Evolutionary conservation across 768 basidiomycete species (phyloP).

Genomic region (Ramaria sp.): DNA sequence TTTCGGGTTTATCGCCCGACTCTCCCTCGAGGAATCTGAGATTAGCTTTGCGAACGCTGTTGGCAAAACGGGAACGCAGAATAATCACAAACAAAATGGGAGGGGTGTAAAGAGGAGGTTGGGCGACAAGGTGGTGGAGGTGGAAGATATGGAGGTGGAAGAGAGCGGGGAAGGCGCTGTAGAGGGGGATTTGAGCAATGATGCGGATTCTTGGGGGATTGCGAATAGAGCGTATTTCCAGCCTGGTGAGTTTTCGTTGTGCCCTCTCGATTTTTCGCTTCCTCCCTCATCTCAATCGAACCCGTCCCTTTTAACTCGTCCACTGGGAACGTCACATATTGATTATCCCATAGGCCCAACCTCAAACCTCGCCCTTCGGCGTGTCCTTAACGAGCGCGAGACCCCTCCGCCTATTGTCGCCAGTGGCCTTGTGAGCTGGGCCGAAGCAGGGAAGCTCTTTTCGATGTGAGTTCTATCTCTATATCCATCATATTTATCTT

Average conservation of each 20-base stretch:
- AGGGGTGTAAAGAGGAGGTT: too few relatives aligned
- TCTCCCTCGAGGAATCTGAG: not conserved
- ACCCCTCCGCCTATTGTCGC: conserved; percentile 75
- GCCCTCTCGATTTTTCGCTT: not conserved
- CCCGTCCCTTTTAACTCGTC: not conserved
- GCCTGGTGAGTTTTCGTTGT: conserved; percentile 43
- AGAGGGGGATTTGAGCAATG: not conserved
- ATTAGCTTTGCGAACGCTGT: too few relatives aligned
- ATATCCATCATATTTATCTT: not conserved
- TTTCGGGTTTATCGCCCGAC: not conserved
- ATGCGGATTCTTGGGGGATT: conserved; percentile 31
- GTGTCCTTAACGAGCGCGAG: conserved; percentile 63
- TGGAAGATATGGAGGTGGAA: not conserved
- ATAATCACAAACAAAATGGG: too few relatives aligned
- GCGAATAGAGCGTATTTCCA: conserved; percentile 72
- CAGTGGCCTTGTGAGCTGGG: conserved; percentile 65
- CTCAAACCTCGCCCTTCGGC: conserved; percentile 57
- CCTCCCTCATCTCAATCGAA: not conserved
- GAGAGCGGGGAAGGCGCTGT: too few relatives aligned
- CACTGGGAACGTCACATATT: too few relatives aligned
- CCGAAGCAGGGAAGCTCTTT: conserved; percentile 76
- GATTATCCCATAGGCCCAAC: too few relatives aligned
- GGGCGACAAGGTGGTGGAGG: not conserved
- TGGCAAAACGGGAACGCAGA: too few relatives aligned
- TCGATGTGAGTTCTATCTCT: conserved; percentile 46